These are phyloP conservation scores for Daldinia childiae DNA, from an alignment of 495 filamentous ascomycete genomes.

Conservation along the genomic window DNA sequence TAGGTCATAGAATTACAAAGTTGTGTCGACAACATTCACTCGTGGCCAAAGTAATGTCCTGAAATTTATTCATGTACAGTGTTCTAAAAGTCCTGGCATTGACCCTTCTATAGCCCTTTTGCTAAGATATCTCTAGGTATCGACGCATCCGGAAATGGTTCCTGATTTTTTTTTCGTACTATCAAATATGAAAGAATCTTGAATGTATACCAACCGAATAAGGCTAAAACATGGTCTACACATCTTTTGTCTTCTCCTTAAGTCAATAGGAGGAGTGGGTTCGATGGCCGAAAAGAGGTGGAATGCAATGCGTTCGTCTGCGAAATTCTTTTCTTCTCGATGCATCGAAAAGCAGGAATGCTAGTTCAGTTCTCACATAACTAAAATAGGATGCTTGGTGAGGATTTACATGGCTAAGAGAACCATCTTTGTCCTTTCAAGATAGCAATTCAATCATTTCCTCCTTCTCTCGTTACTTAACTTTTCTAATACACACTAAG, in stretches of 20 bases:
- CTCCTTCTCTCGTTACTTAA: constrained; percentile 11
- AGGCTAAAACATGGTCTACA: constrained; percentile 9
- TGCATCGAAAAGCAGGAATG: constrained; percentile 36
- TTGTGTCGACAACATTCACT: not conserved
- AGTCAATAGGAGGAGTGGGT: not conserved
- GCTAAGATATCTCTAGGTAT: not conserved
- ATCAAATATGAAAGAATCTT: constrained; percentile 17
- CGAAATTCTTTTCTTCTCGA: constrained; percentile 10
- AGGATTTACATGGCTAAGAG: not conserved
- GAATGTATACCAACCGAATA: constrained; percentile 15
- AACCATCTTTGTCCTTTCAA: constrained; percentile 32
- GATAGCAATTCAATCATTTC: constrained; percentile 21
- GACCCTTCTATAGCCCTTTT: not conserved
- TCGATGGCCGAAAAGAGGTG: constrained; percentile 6
- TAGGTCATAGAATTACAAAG: not conserved
- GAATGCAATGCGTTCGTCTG: constrained; percentile 30
- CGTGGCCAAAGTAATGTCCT: not conserved
- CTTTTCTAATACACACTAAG: not conserved
- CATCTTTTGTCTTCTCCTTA: constrained; percentile 28
- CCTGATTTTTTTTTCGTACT: not conserved
- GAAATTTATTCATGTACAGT: not conserved
- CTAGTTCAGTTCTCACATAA: not conserved
- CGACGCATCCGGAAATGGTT: constrained; percentile 26
- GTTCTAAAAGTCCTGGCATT: not conserved
- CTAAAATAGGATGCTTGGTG: constrained; percentile 18